Conservation (phyloP, 176 grass and related monocot species). For the Cenchrus americanus region DNA sequence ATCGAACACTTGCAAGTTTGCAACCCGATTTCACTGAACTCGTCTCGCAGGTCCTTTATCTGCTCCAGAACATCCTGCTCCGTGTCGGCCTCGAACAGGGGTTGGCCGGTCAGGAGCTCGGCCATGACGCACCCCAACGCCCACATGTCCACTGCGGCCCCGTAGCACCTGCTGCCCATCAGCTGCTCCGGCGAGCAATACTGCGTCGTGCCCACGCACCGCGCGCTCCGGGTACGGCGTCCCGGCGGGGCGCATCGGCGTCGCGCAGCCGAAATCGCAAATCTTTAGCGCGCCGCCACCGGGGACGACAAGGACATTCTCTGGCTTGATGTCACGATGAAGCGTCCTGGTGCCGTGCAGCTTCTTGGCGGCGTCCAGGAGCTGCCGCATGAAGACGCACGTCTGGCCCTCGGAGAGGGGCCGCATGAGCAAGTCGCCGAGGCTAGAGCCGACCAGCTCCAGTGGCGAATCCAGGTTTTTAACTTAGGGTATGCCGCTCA, state of each 20-base stretch:
- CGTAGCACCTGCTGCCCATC: not conserved
- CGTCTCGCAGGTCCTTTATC: not conserved
- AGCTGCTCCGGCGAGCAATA: conserved; percentile 15
- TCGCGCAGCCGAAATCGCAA: not conserved
- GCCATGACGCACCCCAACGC: no score
- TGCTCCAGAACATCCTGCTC: no score
- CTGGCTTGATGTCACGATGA: conserved; percentile 70
- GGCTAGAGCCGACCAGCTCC: not conserved
- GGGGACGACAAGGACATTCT: conserved; percentile 47
- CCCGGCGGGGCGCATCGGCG: not conserved
- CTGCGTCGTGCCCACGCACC: not conserved
- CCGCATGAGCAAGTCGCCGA: not conserved
- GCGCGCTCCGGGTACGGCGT: not conserved
- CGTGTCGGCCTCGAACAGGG: no score
- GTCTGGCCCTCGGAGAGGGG: not conserved
- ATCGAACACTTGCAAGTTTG: no score
- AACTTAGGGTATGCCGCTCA: no score
- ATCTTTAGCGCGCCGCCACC: conserved; percentile 31
- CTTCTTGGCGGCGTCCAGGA: not conserved
- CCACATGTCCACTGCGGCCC: conserved; percentile 12
- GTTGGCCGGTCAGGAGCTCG: no score
- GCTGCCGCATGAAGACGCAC: not conserved
- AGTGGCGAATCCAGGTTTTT: no score
- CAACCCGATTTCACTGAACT: no score
- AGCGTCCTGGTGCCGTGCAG: not conserved